Percentiles rank a stretch among this genome's conserved stretches.
These are phyloP conservation scores for Penicillium subrubescens DNA, from an alignment of 495 filamentous ascomycete species.

Conservation along the genomic window DNA sequence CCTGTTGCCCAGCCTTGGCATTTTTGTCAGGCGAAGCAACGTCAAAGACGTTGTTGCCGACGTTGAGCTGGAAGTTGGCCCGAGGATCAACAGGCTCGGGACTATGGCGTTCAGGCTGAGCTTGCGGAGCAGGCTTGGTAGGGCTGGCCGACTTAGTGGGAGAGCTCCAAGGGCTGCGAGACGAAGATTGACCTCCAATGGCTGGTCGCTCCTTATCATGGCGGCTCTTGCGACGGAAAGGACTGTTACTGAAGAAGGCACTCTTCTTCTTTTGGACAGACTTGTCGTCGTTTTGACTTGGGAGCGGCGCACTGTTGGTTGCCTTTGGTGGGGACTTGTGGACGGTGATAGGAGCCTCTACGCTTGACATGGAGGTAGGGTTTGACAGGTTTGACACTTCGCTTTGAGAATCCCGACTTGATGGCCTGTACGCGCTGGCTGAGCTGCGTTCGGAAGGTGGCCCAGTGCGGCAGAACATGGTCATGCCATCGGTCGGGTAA, in stretches of 20 bases:
- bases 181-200: constrained; percentile 16
- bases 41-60: constrained; percentile 95
- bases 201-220: constrained; percentile 72
- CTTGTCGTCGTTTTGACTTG: constrained; percentile 59
- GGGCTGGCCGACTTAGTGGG: constrained; percentile 40
- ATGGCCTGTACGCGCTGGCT: constrained; percentile 73
- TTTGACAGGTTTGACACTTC: constrained; percentile 89
- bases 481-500: constrained; percentile 97
- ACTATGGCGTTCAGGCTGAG: constrained; percentile 43
- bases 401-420: constrained; percentile 87
- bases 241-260: constrained; percentile 94
- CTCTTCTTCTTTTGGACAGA: constrained; percentile 80
- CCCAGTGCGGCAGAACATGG: constrained; percentile 91
- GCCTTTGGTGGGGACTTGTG: constrained; percentile 72
- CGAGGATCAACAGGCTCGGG: constrained; percentile 93
- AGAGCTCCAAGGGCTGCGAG: constrained; percentile 38
- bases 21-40: constrained; percentile 78
- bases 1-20: constrained; percentile 36
- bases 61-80: constrained; percentile 91
- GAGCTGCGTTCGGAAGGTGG: constrained; percentile 85
- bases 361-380: constrained; percentile 87
- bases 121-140: constrained; percentile 29
- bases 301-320: constrained; percentile 46
- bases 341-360: constrained; percentile 57
- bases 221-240: constrained; percentile 91